Evolutionary conservation across 768 basidiomycete species (phyloP), one percentile per base, ranked within the genome.

Genomic region (Coprinopsis sp.): DNA sequence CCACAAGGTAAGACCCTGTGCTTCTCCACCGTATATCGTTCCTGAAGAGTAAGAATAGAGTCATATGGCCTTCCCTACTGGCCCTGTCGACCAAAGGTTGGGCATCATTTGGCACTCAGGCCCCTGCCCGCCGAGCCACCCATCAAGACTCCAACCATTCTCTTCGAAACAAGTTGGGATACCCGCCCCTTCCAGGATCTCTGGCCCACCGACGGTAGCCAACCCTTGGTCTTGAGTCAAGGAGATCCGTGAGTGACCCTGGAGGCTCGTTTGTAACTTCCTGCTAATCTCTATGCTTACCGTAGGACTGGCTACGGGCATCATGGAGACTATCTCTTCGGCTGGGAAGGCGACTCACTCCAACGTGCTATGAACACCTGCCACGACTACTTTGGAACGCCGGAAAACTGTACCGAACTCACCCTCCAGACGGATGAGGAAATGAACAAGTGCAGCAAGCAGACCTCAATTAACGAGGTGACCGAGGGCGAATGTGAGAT

Each of bases 361-460:
- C 47, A 49, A 30, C 29, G 39, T 7, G 47, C 47, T 27, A 49
- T 49, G 47, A 40, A 49, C 31, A 49, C 23, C 21, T 49, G 47
- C 33, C 38, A 30, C 3, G 47, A 49, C 31, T 30, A 16, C 6
- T 42, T 42, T 14, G 47, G 47, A 13, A 18, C 24, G 13, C 47
- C 47, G 5, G 39, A 49, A 30, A 29, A 24, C 3, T 49, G 47
- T 33, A 8, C 38, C 6, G 47, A 49, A 13, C 31, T 49, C 16
- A 49, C 47, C 13, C 18, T 49, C 13, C 40, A 33, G 4, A 42
- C 47, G 7, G 47, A 49, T 16, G 47, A 33, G 2, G 47, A 49
- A 22, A 49, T 49, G 12, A 49, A 49, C 18, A n/a, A 33, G 28
- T 49, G 47, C 40, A 25, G 23, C 14, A 23, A 42, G 29, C 12